Evolutionary conservation across 2,329 filamentous ascomycete species (phyloP).

Genomic region (Paraphaeosphaeria minitans): DNA sequence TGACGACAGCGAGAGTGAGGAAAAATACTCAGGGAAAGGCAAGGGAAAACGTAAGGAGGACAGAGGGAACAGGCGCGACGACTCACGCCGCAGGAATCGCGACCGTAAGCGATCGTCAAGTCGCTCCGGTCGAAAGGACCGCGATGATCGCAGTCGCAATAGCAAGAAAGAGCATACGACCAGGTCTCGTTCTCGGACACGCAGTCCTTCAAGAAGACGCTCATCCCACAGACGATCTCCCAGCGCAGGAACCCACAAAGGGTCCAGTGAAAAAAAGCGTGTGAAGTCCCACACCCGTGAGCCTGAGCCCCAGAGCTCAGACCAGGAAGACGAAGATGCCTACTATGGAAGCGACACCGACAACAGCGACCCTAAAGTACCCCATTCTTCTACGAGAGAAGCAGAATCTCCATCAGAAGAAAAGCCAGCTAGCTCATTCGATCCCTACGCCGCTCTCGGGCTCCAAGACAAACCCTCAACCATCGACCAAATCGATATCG

Average conservation of each 20-base stretch:
- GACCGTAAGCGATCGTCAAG: neutral
- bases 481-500: neutral
- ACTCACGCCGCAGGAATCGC: neutral
- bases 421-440: neutral
- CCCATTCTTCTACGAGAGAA: neutral
- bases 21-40: neutral
- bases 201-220: neutral
- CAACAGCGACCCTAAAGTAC: neutral
- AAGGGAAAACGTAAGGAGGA: neutral
- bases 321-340: neutral
- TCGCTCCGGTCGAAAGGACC: neutral
- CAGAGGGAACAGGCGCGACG: neutral
- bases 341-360: neutral
- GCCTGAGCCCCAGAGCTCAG: neutral
- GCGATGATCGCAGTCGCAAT: neutral
- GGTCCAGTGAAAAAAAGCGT: neutral
- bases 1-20: neutral
- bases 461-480: neutral
- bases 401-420: neutral
- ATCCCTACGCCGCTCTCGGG: neutral
- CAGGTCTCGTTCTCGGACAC: neutral
- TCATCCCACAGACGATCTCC: neutral
- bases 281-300: neutral
- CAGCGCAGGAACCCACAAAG: no score
- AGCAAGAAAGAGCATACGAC: neutral